Conservation (phyloP, 140 eudicot species). For the Senecio squalidus region DNA sequence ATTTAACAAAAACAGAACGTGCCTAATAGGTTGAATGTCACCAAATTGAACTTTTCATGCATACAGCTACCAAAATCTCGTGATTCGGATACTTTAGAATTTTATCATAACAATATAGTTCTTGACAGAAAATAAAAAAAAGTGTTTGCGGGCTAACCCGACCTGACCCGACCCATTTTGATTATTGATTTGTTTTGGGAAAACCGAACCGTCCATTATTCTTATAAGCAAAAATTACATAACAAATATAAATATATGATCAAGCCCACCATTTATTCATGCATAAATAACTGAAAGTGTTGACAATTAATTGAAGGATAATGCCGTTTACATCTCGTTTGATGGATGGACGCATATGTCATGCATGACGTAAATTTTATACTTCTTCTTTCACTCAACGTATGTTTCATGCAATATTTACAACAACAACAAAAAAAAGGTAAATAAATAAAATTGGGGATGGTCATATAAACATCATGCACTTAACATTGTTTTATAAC, state of each 20-base stretch:
- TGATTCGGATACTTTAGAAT: no score
- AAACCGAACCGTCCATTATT: no score
- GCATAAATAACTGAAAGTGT: no score
- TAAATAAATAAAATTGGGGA: slow-evolving; percentile 2
- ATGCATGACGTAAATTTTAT: slow-evolving; percentile 14
- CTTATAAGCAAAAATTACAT: no score
- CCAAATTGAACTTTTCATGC: no score
- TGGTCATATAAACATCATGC: slow-evolving; percentile 30
- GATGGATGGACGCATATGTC: slow-evolving; percentile 1
- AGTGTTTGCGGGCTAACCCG: background rate
- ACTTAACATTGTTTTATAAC: slow-evolving; percentile 29
- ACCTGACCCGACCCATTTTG: no score
- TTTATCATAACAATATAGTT: background rate
- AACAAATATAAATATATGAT: no score
- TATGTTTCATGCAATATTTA: slow-evolving; percentile 22
- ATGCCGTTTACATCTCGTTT: slow-evolving; percentile 5
- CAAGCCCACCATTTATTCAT: background rate
- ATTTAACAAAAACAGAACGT: background rate
- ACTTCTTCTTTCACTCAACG: slow-evolving; percentile 23
- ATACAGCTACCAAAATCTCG: no score
- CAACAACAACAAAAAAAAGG: background rate
- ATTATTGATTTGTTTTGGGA: no score
- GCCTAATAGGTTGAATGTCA: background rate
- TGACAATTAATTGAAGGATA: no score
- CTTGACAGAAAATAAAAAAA: background rate